Evolutionary conservation across 129 eudicot species (phyloP).

Genomic region (Escallonia rubra): DNA sequence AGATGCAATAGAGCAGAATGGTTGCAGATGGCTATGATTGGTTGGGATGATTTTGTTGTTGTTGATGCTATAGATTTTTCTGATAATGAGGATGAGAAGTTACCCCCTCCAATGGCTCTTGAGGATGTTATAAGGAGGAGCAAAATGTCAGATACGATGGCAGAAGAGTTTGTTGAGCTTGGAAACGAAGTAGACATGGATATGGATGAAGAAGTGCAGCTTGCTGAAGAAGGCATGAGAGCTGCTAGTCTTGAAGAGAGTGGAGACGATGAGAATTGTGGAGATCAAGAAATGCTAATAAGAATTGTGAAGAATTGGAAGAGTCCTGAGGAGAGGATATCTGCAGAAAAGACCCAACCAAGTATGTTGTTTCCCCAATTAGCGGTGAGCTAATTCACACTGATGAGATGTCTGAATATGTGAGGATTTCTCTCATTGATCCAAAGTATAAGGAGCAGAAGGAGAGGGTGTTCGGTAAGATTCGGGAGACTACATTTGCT

Average conservation of each 20-base stretch:
- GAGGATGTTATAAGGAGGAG: slow-evolving; percentile 90
- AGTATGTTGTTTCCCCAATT: slow-evolving; percentile 76
- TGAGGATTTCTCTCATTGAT: slow-evolving; percentile 87
- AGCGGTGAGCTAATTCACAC: slow-evolving; percentile 79
- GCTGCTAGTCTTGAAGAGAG: slow-evolving; percentile 82
- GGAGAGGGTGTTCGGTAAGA: slow-evolving; percentile 93
- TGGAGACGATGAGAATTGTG: slow-evolving; percentile 28
- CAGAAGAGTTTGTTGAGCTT: slow-evolving; percentile 64
- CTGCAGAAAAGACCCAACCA: slow-evolving; percentile 67
- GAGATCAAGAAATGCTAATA: slow-evolving; percentile 78
- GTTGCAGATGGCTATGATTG: slow-evolving; percentile 80
- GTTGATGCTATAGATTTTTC: slow-evolving; percentile 83
- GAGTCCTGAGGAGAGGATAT: slow-evolving; percentile 79
- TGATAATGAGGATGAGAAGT: slow-evolving; percentile 79
- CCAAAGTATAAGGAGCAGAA: slow-evolving; percentile 93
- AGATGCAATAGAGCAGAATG: slow-evolving; percentile 80
- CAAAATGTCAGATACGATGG: slow-evolving; percentile 56
- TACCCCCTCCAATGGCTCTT: slow-evolving; percentile 86
- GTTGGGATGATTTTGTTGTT: slow-evolving; percentile 92
- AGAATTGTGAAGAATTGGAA: slow-evolving; percentile 88
- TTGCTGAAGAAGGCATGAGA: slow-evolving; percentile 82
- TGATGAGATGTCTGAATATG: slow-evolving; percentile 88
- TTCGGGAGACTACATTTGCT: slow-evolving; percentile 81
- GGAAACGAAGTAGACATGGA: slow-evolving; percentile 95
- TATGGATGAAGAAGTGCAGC: slow-evolving; percentile 90